Percentiles rank a stretch among this genome's conserved stretches.
These are phyloP conservation scores for Exophiala calicioides DNA, from an alignment of 2,329 filamentous ascomycete species.

Conservation along the genomic window DNA sequence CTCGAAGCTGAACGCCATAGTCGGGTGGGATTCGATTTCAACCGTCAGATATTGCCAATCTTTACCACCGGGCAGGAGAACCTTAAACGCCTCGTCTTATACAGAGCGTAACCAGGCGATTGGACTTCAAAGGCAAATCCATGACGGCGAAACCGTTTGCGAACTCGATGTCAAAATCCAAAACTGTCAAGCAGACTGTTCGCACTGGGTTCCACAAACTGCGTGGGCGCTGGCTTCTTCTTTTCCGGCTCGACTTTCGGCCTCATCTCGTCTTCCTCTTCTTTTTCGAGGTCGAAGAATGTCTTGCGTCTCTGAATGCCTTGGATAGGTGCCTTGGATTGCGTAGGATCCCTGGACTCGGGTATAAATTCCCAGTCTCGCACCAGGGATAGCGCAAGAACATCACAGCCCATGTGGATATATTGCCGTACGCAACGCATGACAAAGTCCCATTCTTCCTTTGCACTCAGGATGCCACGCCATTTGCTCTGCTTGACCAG, in stretches of 20 bases:
- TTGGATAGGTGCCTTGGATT: background rate
- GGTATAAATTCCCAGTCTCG: slow-evolving; percentile 53
- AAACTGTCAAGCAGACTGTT: slow-evolving; percentile 88
- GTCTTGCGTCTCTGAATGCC: slow-evolving; percentile 50
- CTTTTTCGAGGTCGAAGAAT: slow-evolving; percentile 67
- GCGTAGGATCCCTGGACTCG: slow-evolving; percentile 4
- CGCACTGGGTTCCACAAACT: slow-evolving; percentile 90
- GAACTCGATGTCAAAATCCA: slow-evolving; percentile 86
- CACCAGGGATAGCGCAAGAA: slow-evolving; percentile 79
- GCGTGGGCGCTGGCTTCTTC: slow-evolving; percentile 63
- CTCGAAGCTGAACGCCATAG: no score
- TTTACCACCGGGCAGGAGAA: no score
- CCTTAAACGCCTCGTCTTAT: no score
- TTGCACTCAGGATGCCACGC: slow-evolving; percentile 72
- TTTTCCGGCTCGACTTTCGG: slow-evolving; percentile 46
- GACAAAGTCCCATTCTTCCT: slow-evolving; percentile 85
- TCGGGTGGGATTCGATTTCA: no score
- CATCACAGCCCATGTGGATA: slow-evolving; percentile 88
- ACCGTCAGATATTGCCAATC: no score
- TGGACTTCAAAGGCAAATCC: no score
- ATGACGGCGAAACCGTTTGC: no score
- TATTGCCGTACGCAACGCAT: slow-evolving; percentile 82
- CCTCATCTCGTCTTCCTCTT: slow-evolving; percentile 58
- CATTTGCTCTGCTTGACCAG: slow-evolving; percentile 81
- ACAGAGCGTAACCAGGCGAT: no score